Evolutionary conservation across 805 yeast genomes (phyloP), one percentile per base, ranked within the genome.

Genomic region (Monosporozyma servazzii): DNA sequence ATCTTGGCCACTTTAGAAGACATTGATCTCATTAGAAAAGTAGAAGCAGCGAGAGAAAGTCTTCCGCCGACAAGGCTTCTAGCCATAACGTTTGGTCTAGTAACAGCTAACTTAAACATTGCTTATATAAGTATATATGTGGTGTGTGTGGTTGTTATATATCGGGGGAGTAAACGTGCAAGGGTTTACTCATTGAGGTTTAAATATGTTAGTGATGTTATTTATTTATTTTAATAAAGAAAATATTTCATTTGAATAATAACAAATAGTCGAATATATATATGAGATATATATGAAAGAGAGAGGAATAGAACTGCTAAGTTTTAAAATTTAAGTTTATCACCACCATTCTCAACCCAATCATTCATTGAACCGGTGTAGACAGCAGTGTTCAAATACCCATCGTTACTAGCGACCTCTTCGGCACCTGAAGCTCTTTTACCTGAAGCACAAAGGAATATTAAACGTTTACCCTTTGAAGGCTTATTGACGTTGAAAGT

Each of bases 391-490:
- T 83, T 75, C 41, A 72, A 67, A 71, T 88, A 89, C 15, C 96
- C 96, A 66, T 79, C 82, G 23, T 90, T 80, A 50, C 78, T 75
- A n/a, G 96, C 96, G 62, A 86, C 77, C 60, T 83, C 86, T 67
- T 86, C 93, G 30, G 95, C 86, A 55, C 85, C 85, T 37, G 85
- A 74, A 30, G 88, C 82, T 70, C 96, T 80, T 51, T 85, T 87
- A 50, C 96, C 96, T 9, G 87, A 90, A 48, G 85, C 80, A 68
- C 96, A 89, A 71, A 86, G 86, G 68, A 89, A 86, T 21, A 88
- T 77, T 62, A 89, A 72, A 55, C 84, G 82, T 62, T 82, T 77
- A 47, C 77, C 77, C 48, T 71, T 66, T 17, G 67, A 59, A 5
- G 96, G 96, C 72, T 88, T 89, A 9, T 73, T 71, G 57, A 86